Percentiles rank a stretch among this genome's conserved stretches.
These are phyloP conservation scores for Agaricus sinodeliciosus DNA, from an alignment of 768 basidiomycete genomes.

Conservation along the genomic window DNA sequence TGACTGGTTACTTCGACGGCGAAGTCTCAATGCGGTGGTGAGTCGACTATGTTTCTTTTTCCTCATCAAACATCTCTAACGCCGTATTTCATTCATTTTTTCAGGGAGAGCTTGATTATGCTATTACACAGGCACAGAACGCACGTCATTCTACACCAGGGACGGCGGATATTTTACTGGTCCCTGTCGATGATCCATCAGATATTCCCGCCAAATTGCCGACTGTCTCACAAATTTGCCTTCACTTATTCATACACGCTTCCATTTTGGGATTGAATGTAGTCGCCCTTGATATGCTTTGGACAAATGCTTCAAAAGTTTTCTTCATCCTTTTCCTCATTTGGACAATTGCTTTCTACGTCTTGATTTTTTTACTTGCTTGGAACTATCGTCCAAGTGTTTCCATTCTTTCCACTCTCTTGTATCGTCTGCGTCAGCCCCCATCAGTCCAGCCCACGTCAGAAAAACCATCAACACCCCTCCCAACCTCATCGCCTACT, in stretches of 20 bases:
- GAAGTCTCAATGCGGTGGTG: constrained; percentile 67
- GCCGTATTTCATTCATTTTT: constrained; percentile 10
- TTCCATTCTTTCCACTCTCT: constrained; percentile 49
- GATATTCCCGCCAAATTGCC: constrained; percentile 6
- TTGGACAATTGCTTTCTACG: constrained; percentile 56
- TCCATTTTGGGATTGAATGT: constrained; percentile 54
- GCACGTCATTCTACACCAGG: constrained; percentile 39
- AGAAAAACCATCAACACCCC: constrained; percentile 22
- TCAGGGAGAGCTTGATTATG: constrained; percentile 72
- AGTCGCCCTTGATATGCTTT: constrained; percentile 52
- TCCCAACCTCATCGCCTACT: constrained; percentile 2
- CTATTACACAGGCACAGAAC: constrained; percentile 50
- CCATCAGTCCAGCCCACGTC: constrained; percentile 33
- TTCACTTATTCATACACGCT: constrained; percentile 33
- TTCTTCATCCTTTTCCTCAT: constrained; percentile 60
- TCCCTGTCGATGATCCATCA: constrained; percentile 35
- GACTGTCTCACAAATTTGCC: constrained; percentile 14
- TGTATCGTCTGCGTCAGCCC: constrained; percentile 38
- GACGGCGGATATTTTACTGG: constrained; percentile 15
- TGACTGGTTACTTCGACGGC: constrained; percentile 72
- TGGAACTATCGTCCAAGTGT: constrained; percentile 51
- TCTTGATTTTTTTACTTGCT: constrained; percentile 42
- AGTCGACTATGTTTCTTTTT: constrained; percentile 19
- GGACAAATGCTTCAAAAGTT: constrained; percentile 45
- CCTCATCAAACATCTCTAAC: not conserved